Evolutionary conservation across 495 filamentous ascomycete species (phyloP), one percentile per base, ranked within the genome.

Genomic region (Clohesyomyces aquaticus): DNA sequence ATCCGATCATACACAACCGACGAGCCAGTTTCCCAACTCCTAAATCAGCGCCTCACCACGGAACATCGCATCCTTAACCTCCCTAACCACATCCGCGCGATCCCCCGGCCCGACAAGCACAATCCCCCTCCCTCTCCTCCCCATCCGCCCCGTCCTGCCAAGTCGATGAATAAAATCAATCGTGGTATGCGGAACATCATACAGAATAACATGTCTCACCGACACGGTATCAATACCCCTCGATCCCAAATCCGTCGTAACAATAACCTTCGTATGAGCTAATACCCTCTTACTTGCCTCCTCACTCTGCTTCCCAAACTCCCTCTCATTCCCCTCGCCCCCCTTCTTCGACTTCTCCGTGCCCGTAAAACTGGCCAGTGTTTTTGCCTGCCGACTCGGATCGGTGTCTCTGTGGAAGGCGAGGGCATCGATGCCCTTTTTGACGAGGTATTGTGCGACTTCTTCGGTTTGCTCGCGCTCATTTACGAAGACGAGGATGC

Each of bases 101-200:
- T 97, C 95, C 65, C 89, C 81, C 77, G 87, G 93, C 61, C 93
- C 94, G 11, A 96, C 90, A 47, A 98, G 76, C 42, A 98, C 91
- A 63, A 96, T 83, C 23, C 91, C 94, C 65, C 91, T 82, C 42
- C 94, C 95, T 72, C 94, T 82, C 69, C 91, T 84, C 1, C 91
- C 91, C 94, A 98, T 97, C 28, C 94, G 82, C 18, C 94, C 94
- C 0, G 92, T 90, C 66, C 94, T 81, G 51, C 94, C 94, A 21
- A 98, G 81, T 19, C 95, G 88, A 73, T 98, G 94, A 71, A 98
- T 96, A 70, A 98, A 97, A 77, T 98, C 94, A 60, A 98, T 91
- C 0, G 91, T 94, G 1, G 88, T 93, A 71, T 97, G 93, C 9
- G 94, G 94, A 23, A 98, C 93, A 74, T 98, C 92, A 73, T 95